Evolutionary conservation across 2,329 filamentous ascomycete genomes (phyloP).

Genomic region (Chaetoscypha palmicola): DNA sequence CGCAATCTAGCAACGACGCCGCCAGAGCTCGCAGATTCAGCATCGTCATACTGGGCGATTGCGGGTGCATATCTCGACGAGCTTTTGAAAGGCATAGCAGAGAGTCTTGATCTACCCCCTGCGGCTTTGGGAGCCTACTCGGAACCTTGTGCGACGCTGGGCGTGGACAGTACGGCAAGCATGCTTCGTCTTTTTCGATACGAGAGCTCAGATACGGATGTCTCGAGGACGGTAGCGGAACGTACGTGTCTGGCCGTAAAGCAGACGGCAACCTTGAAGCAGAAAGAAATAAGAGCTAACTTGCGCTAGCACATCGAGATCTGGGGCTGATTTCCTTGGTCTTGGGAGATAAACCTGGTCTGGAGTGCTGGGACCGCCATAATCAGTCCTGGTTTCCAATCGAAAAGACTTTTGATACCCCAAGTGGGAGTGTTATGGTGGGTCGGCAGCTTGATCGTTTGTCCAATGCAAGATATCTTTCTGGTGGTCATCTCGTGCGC

Average conservation of each 20-base stretch:
- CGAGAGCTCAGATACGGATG: constrained; percentile 14
- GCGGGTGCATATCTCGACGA: constrained; percentile 18
- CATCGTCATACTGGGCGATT: constrained; percentile 16
- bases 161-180: constrained; percentile 16
- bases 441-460: constrained; percentile 23
- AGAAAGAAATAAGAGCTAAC: constrained; percentile 1
- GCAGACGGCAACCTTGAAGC: too few relatives aligned
- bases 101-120: constrained; percentile 21
- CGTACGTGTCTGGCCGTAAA: constrained; percentile 10
- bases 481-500: constrained; percentile 22
- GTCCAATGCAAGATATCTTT: constrained; percentile 19
- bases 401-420: constrained; percentile 15
- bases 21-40: constrained; percentile 14
- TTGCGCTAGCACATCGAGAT: constrained; percentile 20
- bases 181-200: constrained; percentile 26
- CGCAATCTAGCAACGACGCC: constrained; percentile 18
- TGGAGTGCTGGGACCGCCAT: constrained; percentile 22
- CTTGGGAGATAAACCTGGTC: constrained; percentile 23
- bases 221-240: constrained; percentile 22
- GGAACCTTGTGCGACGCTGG: constrained; percentile 16
- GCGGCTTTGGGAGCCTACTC: constrained; percentile 20
- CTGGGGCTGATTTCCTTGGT: constrained; percentile 25
- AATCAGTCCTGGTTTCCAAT: constrained; percentile 17
- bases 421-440: constrained; percentile 19
- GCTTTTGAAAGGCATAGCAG: constrained; percentile 16